Percentiles rank a stretch among this genome's conserved stretches.
These are phyloP conservation scores for Perkinsus olseni DNA, from an alignment of 169 alveolate species.

Conservation along the genomic window DNA sequence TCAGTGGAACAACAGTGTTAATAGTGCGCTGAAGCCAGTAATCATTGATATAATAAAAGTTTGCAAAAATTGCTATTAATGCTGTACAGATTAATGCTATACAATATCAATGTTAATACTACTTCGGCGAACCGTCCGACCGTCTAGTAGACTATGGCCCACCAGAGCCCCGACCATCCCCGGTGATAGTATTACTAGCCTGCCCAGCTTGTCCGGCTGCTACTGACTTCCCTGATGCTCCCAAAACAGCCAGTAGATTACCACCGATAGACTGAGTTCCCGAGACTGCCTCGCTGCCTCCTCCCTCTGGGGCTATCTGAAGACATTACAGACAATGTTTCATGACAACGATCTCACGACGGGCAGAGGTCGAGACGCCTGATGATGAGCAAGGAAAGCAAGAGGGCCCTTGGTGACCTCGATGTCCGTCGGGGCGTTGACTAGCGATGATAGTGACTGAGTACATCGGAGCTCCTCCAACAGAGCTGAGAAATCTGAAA, in stretches of 20 bases:
- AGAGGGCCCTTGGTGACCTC: not conserved
- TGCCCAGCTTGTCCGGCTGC: not conserved
- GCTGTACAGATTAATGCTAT: too few species aligned
- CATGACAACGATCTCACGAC: not conserved
- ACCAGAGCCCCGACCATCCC: too few species aligned
- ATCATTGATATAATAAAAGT: too few species aligned
- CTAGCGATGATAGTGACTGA: not conserved
- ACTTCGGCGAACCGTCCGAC: too few species aligned
- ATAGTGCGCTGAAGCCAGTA: too few species aligned
- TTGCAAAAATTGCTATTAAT: too few species aligned
- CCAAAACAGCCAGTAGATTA: not conserved
- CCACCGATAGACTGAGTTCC: not conserved
- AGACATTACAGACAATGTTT: not conserved
- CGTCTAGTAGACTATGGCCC: too few species aligned
- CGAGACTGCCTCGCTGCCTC: not conserved
- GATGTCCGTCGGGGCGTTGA: not conserved
- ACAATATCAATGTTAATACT: too few species aligned
- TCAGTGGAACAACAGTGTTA: too few species aligned
- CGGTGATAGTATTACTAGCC: not conserved
- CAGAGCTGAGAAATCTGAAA: not conserved
- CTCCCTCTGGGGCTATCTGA: not conserved
- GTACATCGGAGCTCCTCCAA: not conserved
- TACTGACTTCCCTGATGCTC: not conserved
- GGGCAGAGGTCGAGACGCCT: too few species aligned
- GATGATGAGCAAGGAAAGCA: too few species aligned